Percentiles rank a stretch among this genome's conserved stretches.
phyloP scores from a whole-genome alignment of 208 protist genomes.

The Leishmania amazonensis region DNA sequence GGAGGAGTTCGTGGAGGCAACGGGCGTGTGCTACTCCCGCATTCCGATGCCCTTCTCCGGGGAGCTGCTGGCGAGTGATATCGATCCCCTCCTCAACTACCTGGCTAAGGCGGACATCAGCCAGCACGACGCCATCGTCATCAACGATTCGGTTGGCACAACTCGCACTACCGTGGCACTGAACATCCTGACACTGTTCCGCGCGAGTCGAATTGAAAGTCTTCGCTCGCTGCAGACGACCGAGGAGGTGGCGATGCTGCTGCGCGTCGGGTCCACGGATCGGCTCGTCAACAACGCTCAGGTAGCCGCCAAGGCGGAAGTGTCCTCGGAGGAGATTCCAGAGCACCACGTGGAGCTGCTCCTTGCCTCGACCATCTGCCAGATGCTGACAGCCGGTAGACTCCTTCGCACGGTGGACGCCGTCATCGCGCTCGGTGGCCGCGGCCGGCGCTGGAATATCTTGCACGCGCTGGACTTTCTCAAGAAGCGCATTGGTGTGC shows the following conservation, averaged over 20 bases:
- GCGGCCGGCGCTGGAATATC: constrained; percentile 74
- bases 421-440: constrained; percentile 69
- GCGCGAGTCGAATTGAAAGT: constrained; percentile 43
- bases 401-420: constrained; percentile 73
- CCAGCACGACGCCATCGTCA: constrained; percentile 65
- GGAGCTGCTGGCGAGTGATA: constrained; percentile 73
- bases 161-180: constrained; percentile 79
- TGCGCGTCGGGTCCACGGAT: constrained; percentile 41
- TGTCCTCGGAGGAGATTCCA: constrained; percentile 49
- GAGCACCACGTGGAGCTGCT: constrained; percentile 66
- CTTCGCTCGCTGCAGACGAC: constrained; percentile 51
- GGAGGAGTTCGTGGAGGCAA: constrained; percentile 65
- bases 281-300: constrained; percentile 45
- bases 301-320: constrained; percentile 33
- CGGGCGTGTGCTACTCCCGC: constrained; percentile 67
- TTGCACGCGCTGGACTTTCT: constrained; percentile 72
- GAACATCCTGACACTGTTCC: constrained; percentile 80
- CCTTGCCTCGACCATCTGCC: constrained; percentile 82
- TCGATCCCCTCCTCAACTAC: constrained; percentile 85
- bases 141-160: constrained; percentile 80
- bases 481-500: constrained; percentile 53
- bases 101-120: constrained; percentile 38
- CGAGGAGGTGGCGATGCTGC: constrained; percentile 42
- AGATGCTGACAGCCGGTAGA: constrained; percentile 85
- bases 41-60: constrained; percentile 85